These are phyloP conservation scores for Fusarium buharicum DNA, from an alignment of 2,329 filamentous ascomycete species.

Conservation along the genomic window DNA sequence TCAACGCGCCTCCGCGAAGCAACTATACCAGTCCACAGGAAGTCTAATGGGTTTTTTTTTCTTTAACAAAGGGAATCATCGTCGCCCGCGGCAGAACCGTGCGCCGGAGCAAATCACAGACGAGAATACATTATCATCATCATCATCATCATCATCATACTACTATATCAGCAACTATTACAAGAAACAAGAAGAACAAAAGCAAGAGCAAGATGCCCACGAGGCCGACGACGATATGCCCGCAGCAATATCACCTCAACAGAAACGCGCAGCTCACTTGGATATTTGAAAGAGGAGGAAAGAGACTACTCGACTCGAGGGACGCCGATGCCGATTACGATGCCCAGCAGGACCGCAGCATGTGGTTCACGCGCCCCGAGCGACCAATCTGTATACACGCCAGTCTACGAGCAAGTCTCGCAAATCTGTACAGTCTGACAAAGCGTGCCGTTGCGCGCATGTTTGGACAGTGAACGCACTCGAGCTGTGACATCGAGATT, in stretches of 20 bases:
- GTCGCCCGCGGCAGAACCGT: constrained; percentile 39
- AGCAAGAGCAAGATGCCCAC: constrained; percentile 11
- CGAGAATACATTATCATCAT: constrained; percentile 34
- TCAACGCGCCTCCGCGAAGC: constrained; percentile 63
- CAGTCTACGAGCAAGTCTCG: constrained; percentile 20
- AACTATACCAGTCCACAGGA: constrained; percentile 44
- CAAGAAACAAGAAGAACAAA: constrained; percentile 17
- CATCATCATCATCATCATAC: too few relatives aligned
- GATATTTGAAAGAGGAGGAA: constrained; percentile 40
- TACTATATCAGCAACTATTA: constrained; percentile 25
- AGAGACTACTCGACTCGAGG: constrained; percentile 28
- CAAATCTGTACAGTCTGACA: constrained; percentile 24
- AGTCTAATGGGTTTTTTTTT: constrained; percentile 45
- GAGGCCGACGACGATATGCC: constrained; percentile 26
- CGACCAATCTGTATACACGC: constrained; percentile 21
- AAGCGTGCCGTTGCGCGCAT: constrained; percentile 33
- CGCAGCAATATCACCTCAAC: constrained; percentile 34
- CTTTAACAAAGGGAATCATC: constrained; percentile 41
- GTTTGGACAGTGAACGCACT: constrained; percentile 23
- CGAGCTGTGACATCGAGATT: constrained; percentile 2
- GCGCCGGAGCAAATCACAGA: constrained; percentile 37
- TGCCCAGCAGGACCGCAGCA: constrained; percentile 6
- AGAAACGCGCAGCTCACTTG: constrained; percentile 38
- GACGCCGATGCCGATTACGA: constrained; percentile 8
- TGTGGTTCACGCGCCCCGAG: constrained; percentile 24